phyloP scores from a whole-genome alignment of 23 red algal species.

The Gracilaria caudata region DNA sequence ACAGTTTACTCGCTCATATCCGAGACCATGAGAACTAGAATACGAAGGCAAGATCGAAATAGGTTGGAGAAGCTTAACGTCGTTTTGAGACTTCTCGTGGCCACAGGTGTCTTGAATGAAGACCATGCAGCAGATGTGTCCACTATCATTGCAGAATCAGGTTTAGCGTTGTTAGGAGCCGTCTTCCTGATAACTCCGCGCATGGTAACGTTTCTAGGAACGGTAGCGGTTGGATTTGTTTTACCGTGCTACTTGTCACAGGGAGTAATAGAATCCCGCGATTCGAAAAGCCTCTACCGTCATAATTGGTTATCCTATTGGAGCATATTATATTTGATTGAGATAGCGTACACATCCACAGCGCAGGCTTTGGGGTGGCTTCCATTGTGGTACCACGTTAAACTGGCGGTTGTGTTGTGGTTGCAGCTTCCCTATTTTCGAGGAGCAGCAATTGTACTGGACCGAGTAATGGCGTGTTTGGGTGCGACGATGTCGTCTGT shows the following conservation, averaged over 20 bases:
- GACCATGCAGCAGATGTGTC: constrained; percentile 18
- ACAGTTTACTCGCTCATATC: constrained; percentile 43
- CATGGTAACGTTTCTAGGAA: constrained; percentile 64
- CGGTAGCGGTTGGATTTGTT: constrained; percentile 45
- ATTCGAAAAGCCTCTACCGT: constrained; percentile 20
- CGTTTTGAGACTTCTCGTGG: constrained; percentile 24
- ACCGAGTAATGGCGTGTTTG: constrained; percentile 27
- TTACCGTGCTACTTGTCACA: constrained; percentile 43
- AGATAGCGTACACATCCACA: constrained; percentile 15
- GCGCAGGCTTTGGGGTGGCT: constrained; percentile 39
- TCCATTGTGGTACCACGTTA: constrained; percentile 79
- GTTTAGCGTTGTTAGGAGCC: constrained; percentile 26
- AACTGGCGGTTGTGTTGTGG: constrained; percentile 63
- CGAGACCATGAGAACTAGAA: neutral
- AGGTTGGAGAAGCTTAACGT: constrained; percentile 18
- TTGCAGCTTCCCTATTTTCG: constrained; percentile 74
- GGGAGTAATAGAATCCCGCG: constrained; percentile 28
- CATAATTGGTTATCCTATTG: constrained; percentile 79
- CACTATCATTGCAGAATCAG: constrained; percentile 27
- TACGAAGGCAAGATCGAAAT: neutral
- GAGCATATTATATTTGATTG: constrained; percentile 44
- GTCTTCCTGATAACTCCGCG: constrained; percentile 75
- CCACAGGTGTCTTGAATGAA: constrained; percentile 22
- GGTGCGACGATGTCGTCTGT: constrained; percentile 36
- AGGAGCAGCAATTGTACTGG: constrained; percentile 39